These are phyloP conservation scores for Phytopythium cucurbitacearum DNA, from an alignment of 352 stramenopile species.

Conservation along the genomic window DNA sequence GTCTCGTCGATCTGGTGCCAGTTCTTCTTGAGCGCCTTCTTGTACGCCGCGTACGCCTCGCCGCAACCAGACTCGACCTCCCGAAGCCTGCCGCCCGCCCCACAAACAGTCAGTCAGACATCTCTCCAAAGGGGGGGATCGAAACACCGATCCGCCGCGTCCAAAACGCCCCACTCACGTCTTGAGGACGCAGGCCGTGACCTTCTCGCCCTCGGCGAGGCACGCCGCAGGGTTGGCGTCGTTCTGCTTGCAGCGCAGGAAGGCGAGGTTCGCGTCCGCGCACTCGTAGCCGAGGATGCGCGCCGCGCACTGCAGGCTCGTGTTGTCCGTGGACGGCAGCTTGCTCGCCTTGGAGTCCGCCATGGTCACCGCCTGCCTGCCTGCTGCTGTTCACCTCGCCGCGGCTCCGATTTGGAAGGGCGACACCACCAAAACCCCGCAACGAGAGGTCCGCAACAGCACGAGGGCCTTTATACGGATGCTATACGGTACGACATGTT, in stretches of 20 bases:
- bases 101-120: not conserved
- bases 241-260: conserved; percentile 85
- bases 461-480: no score
- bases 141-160: not conserved
- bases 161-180: conserved; percentile 42
- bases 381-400: no score
- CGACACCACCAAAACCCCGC: no score
- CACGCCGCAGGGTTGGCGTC: conserved; percentile 78
- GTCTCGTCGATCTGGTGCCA: conserved; percentile 84
- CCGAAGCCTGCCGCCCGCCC: conserved; percentile 42
- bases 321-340: conserved; percentile 83
- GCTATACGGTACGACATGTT: no score
- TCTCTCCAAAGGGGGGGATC: not conserved
- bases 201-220: conserved; percentile 82
- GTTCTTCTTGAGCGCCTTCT: conserved; percentile 87
- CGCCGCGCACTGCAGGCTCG: conserved; percentile 81
- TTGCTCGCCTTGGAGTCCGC: conserved; percentile 47
- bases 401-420: no score
- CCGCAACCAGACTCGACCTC: conserved; percentile 80
- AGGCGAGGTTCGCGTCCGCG: conserved; percentile 77
- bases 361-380: conserved; percentile 11
- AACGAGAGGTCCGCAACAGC: no score
- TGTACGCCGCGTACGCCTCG: conserved; percentile 85
- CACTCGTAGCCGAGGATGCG: conserved; percentile 82
- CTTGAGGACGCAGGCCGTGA: conserved; percentile 83